A percentile compares a stretch with the other conserved stretches of the same genome.
Evolutionary conservation across 805 yeast species (phyloP).

Genomic region (Yarrowia phangngaensis): DNA sequence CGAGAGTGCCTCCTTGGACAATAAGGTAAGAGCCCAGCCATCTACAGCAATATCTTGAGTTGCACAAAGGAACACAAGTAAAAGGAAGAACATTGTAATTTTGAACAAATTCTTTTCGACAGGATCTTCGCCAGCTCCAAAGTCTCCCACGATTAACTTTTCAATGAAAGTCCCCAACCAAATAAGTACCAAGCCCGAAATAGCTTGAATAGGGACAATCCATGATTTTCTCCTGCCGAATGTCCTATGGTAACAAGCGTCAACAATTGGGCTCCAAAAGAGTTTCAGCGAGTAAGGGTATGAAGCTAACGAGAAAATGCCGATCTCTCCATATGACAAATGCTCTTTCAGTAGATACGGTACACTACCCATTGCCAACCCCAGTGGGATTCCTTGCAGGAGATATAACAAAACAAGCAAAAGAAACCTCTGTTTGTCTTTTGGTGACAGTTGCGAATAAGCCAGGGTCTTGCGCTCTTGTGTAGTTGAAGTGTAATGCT

Average conservation of each 20-base stretch:
- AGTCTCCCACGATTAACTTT: constrained; percentile 45
- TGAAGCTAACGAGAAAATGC: constrained; percentile 84
- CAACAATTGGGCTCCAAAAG: constrained; percentile 95
- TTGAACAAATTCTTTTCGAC: constrained; percentile 44
- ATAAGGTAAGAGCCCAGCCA: constrained; percentile 94
- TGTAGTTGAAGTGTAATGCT: constrained; percentile 18
- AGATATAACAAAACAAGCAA: constrained; percentile 71
- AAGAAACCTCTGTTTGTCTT: constrained; percentile 70
- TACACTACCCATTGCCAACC: constrained; percentile 88
- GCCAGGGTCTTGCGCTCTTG: constrained; percentile 30
- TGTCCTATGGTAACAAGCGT: constrained; percentile 63
- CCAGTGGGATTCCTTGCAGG: constrained; percentile 95
- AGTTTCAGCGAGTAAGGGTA: constrained; percentile 92
- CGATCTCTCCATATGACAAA: constrained; percentile 82
- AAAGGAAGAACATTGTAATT: constrained; percentile 69
- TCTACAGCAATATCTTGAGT: constrained; percentile 99
- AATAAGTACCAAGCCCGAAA: constrained; percentile 68
- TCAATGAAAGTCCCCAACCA: constrained; percentile 60
- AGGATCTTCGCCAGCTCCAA: constrained; percentile 37
- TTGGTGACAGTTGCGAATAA: constrained; percentile 36
- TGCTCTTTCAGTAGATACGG: constrained; percentile 85
- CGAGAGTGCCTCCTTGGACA: constrained; percentile 71
- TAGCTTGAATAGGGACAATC: constrained; percentile 87
- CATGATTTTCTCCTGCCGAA: constrained; percentile 86
- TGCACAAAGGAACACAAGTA: constrained; percentile 82